phyloP scores from a whole-genome alignment of 1,139 yeast genomes.

The Blastobotrys illinoisensis region DNA sequence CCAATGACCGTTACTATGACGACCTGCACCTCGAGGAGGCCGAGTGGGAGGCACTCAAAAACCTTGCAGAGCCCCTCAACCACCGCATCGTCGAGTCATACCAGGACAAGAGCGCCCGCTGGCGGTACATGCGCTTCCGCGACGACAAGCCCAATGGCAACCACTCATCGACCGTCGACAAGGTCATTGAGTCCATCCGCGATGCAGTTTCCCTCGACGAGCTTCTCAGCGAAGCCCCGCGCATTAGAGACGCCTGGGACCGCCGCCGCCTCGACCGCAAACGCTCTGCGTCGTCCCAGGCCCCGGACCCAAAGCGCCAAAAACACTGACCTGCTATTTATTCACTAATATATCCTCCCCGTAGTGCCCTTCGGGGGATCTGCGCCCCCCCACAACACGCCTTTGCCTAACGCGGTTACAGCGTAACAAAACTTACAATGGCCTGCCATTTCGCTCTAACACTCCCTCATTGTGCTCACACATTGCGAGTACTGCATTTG shows the following conservation, averaged over 20 bases:
- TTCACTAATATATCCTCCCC: no score
- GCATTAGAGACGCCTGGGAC: constrained; percentile 44
- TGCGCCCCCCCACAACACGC: no score
- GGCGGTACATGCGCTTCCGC: constrained; percentile 85
- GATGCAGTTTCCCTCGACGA: constrained; percentile 85
- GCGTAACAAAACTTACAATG: no score
- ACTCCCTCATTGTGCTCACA: no score
- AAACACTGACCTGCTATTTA: neutral
- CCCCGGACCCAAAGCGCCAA: neutral
- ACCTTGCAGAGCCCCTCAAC: constrained; percentile 70
- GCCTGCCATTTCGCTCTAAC: no score
- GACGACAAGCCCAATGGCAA: constrained; percentile 91
- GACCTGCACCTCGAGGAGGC: constrained; percentile 56
- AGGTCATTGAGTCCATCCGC: constrained; percentile 73
- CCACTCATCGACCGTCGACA: constrained; percentile 72
- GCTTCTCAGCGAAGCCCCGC: constrained; percentile 44
- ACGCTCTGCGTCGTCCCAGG: neutral
- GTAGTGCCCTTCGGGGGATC: no score
- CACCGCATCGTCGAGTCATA: constrained; percentile 88
- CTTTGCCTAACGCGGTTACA: no score
- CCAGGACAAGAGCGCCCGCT: constrained; percentile 53
- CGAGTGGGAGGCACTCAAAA: constrained; percentile 79
- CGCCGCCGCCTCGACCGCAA: neutral
- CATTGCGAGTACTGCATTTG: no score
- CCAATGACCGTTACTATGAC: constrained; percentile 60